A percentile compares a stretch with the other conserved stretches of the same genome.
These are phyloP conservation scores for Parsonsia alboflavescens DNA, from an alignment of 257 asterid species.

Conservation along the genomic window DNA sequence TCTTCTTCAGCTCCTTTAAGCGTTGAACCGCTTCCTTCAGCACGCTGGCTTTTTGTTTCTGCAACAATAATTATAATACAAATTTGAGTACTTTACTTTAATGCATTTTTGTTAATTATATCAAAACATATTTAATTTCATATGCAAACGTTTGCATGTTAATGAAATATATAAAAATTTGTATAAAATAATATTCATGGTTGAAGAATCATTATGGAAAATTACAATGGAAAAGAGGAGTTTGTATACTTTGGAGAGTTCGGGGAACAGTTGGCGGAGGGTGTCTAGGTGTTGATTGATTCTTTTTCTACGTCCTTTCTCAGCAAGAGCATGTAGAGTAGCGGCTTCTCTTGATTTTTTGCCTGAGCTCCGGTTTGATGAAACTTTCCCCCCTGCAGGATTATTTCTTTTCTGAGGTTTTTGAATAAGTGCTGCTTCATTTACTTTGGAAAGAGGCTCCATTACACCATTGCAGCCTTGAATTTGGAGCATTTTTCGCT, in stretches of 20 bases:
- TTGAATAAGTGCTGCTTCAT: neutral
- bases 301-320: slow-evolving; percentile 31
- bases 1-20: slow-evolving; percentile 27
- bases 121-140: neutral
- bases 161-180: too few species aligned
- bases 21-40: slow-evolving; percentile 29
- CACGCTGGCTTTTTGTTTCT: slow-evolving; percentile 38
- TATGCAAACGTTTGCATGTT: neutral
- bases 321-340: slow-evolving; percentile 33
- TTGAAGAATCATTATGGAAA: too few species aligned
- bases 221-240: too few species aligned
- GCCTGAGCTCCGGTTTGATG: neutral
- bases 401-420: neutral
- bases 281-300: slow-evolving; percentile 30
- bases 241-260: slow-evolving; percentile 27
- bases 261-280: slow-evolving; percentile 33
- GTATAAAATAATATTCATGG: too few species aligned
- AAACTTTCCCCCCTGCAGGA: neutral
- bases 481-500: slow-evolving; percentile 13
- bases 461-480: neutral
- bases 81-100: too few species aligned
- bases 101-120: too few species aligned
- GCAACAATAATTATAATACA: neutral
- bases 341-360: slow-evolving; percentile 31
- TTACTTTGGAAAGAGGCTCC: neutral